Evolutionary conservation across 192 early-diverging fungal species (phyloP).

Genomic region (Rhizoclosmatium globosum): DNA sequence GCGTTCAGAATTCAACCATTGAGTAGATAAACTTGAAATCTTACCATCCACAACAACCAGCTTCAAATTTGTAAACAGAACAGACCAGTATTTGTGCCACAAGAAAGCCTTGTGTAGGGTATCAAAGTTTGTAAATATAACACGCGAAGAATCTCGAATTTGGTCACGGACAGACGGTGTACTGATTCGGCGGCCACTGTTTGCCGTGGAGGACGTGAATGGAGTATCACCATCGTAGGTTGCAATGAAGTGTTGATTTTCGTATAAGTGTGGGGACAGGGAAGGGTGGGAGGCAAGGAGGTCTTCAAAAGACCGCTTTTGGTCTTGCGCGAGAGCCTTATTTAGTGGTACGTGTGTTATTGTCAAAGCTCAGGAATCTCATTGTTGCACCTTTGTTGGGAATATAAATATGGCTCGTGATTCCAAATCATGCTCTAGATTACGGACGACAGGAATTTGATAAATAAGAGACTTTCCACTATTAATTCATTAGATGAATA

Average conservation of each 20-base stretch:
- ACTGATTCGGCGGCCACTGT: not conserved
- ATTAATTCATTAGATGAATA: constrained; percentile 18
- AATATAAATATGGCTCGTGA: constrained; percentile 69
- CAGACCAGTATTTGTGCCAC: constrained; percentile 60
- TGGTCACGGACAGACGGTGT: constrained; percentile 36
- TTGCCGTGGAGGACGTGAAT: not conserved
- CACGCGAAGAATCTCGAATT: constrained; percentile 60
- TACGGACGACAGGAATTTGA: constrained; percentile 71
- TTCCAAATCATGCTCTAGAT: constrained; percentile 50
- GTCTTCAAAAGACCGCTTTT: constrained; percentile 58
- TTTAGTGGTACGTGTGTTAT: not conserved
- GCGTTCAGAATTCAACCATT: not conserved
- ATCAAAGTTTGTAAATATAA: constrained; percentile 87
- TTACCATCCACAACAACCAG: constrained; percentile 75
- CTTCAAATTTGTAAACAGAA: constrained; percentile 59
- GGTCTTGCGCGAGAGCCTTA: constrained; percentile 83
- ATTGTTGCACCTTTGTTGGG: constrained; percentile 71
- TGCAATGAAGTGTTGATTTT: constrained; percentile 38
- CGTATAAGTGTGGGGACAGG: not conserved
- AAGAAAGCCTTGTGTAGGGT: constrained; percentile 70
- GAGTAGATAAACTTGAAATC: not conserved
- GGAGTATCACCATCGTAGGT: constrained; percentile 75
- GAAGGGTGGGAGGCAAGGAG: constrained; percentile 26
- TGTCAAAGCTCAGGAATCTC: too few relatives aligned
- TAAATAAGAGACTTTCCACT: constrained; percentile 86